A percentile compares a stretch with the other conserved stretches of the same genome.
phyloP scores from a whole-genome alignment of 2,329 filamentous ascomycete genomes.

The Didymella exigua region DNA sequence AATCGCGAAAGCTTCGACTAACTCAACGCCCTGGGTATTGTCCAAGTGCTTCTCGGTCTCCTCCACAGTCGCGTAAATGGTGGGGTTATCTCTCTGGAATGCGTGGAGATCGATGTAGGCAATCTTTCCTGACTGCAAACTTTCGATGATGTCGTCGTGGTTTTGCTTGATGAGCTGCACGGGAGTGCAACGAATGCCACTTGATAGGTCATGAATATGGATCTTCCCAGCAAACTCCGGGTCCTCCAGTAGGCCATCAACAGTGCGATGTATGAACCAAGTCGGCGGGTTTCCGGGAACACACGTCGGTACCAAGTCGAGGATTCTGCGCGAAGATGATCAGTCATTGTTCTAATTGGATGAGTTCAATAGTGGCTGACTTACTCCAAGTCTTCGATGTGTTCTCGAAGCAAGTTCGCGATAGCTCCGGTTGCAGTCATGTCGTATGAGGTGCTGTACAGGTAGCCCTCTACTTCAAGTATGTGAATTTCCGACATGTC shows the following conservation, averaged over 20 bases:
- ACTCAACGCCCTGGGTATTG: constrained; percentile 13
- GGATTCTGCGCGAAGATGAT: constrained; percentile 16
- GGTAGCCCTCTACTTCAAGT: constrained; percentile 22
- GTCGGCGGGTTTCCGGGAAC: constrained; percentile 31
- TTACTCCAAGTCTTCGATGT: constrained; percentile 23
- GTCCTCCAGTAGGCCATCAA: constrained; percentile 17
- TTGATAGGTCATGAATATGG: constrained; percentile 17
- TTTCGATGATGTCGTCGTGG: constrained; percentile 24
- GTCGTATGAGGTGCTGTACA: constrained; percentile 27
- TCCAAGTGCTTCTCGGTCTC: constrained; percentile 24
- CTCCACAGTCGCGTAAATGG: constrained; percentile 22
- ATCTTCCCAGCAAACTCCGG: constrained; percentile 20
- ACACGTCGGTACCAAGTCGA: constrained; percentile 21
- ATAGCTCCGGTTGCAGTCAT: constrained; percentile 14
- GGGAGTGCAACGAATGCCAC: constrained; percentile 31
- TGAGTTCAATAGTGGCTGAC: neutral
- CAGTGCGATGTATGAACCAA: constrained; percentile 28
- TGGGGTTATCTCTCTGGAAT: constrained; percentile 23
- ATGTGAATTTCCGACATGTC: constrained; percentile 18
- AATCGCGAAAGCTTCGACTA: constrained; percentile 28
- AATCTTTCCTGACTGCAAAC: constrained; percentile 27
- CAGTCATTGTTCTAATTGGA: neutral
- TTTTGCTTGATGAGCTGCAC: constrained; percentile 24
- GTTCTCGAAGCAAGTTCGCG: constrained; percentile 11
- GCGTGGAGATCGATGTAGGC: constrained; percentile 29